Evolutionary conservation across 2,329 filamentous ascomycete species (phyloP), one percentile per base, ranked within the genome.

Genomic region (Sclerotinia minor): DNA sequence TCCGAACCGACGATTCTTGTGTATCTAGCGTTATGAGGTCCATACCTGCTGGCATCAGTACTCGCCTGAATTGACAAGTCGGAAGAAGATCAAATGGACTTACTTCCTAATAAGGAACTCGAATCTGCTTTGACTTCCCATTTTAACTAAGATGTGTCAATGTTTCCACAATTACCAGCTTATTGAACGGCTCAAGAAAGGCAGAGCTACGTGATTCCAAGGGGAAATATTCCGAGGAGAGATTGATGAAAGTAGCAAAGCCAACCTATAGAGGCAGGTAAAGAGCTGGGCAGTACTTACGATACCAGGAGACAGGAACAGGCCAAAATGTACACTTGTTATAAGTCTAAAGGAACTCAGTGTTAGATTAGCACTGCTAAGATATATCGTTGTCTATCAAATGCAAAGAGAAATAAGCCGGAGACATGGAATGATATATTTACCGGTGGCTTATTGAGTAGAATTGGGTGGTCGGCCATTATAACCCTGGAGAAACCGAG

Each of bases 121-220:
- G 9, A 64, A 64, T 60, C 21, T 47, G 19, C 6, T 17, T 49
- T 47, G 49, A 21, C 44, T 60, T 60, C 58, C 58, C 58, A 60
- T 49, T 6, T 49, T 15, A 11, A 60, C 58, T 49, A 24, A 47
- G 13, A 52, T 52, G 9, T n/a, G 29, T 52, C 11, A 64, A 52
- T 50, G 17, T 24, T 32, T 52, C 19, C 19, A 26, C 26, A 3
- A 47, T 29, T n/a, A 17, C 26, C 5, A 35, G 26, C 21, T 32
- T 35, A 61, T 41, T 17, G 29, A 17, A 7, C 3, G 0, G 0
- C 24, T 24, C 21, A 17, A 21, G 26, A 8, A 26, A n/a, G 3
- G 15, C 1, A 5, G 29, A 64, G 41, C 11, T 5, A 49, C 7
- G 21, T 5, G 24, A 35, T 11, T 49, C 4, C 29, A 7, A 47